Evolutionary conservation across 2,329 filamentous ascomycete genomes (phyloP), one percentile per base, ranked within the genome.

Genomic region (Beauveria rudraprayagi): DNA sequence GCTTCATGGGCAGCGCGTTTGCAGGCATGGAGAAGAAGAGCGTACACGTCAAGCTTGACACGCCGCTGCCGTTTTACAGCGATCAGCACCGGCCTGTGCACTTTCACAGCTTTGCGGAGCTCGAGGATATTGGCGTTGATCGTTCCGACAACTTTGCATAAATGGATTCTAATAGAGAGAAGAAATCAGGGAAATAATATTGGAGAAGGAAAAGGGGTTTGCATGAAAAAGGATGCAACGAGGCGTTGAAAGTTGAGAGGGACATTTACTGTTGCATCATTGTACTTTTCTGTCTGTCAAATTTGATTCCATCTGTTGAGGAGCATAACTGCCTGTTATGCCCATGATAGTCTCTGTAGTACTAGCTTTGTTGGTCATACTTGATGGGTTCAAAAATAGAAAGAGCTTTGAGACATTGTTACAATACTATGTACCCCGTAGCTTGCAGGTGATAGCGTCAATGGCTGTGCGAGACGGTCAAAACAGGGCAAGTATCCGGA

Each of bases 91-190:
- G 94, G 28, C 92, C 93, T 17, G 79, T 97, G 61, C 94, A 99
- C 77, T 99, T 99, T 83, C 89, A 93, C 73, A 96, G 92, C 75
- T 99, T 99, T 77, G 91, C 92, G 1, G 93, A 99, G 79, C 76
- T 99, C 72, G 94, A 99, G 77, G 93, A 99, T 75, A 90, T 96
- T 47, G 96, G 92, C 85, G 92, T 97, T 52, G 94, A 99, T 74
- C 83, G 92, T 69, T 85, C 85, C 65, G 93, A 99, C 78, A 93
- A 92, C 73, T 96, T 99, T 78, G 93, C 91, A 68, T 97, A 83
- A 80, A 51, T 53, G 19, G 9, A 6, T 24, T 19, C 6, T 1
- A 8, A 46, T 14, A 46, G 14, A 46, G 19, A 46, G 19, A 16
- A 34, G 34, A 8, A 52, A 43, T 10, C 43, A 19, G 17, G 17